These are phyloP conservation scores for Termitomyces sp. DNA, from an alignment of 768 basidiomycete species.

Conservation along the genomic window DNA sequence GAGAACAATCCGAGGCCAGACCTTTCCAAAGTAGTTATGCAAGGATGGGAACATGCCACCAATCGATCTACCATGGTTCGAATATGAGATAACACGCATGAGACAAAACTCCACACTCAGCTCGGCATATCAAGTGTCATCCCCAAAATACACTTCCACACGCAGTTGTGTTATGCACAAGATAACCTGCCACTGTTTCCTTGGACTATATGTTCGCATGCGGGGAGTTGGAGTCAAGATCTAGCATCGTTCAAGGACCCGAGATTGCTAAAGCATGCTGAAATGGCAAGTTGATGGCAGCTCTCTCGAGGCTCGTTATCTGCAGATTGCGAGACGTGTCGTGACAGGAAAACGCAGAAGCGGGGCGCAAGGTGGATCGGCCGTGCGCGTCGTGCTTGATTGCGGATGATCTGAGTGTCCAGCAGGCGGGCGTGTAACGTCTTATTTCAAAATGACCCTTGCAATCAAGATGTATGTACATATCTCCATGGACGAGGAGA, in stretches of 20 bases:
- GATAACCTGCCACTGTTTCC: too few relatives aligned
- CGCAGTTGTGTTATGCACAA: too few relatives aligned
- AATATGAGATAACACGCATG: too few relatives aligned
- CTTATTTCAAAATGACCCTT: neutral
- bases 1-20: too few relatives aligned
- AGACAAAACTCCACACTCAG: too few relatives aligned
- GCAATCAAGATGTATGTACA: neutral
- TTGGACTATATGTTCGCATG: neutral
- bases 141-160: too few relatives aligned
- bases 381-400: too few relatives aligned
- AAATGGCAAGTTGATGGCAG: neutral
- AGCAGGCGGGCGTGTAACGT: neutral
- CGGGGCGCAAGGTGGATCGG: neutral
- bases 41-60: too few relatives aligned
- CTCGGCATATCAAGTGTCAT: too few relatives aligned
- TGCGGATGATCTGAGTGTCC: too few relatives aligned
- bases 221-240: neutral
- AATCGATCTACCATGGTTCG: neutral
- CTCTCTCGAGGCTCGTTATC: neutral
- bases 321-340: neutral
- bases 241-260: neutral
- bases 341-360: neutral
- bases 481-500: neutral
- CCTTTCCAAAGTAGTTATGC: too few relatives aligned
- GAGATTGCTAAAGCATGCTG: neutral